phyloP scores from a whole-genome alignment of 176 grass and related monocot species.

The Hyparrhenia diplandra region DNA sequence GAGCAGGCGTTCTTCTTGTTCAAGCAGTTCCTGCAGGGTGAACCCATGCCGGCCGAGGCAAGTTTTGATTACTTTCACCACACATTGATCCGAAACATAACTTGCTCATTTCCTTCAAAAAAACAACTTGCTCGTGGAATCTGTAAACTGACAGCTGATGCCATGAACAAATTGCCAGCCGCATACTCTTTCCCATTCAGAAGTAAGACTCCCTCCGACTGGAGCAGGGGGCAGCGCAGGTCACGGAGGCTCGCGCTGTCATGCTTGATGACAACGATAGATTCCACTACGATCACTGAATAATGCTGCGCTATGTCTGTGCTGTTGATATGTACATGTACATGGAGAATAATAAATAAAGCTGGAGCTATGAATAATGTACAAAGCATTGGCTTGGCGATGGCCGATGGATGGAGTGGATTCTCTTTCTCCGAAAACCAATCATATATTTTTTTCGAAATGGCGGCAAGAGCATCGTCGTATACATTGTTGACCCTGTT shows the following conservation, averaged over 20 bases:
- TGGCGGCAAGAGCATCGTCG: too few species aligned
- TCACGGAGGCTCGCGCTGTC: too few species aligned
- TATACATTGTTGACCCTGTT: too few species aligned
- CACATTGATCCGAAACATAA: not conserved
- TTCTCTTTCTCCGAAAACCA: too few species aligned
- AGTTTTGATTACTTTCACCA: too few species aligned
- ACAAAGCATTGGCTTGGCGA: too few species aligned
- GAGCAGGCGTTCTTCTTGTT: not conserved
- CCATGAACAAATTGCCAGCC: not conserved
- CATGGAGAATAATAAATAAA: not conserved
- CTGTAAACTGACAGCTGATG: not conserved
- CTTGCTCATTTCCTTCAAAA: not conserved
- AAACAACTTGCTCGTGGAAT: not conserved
- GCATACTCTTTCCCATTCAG: not conserved
- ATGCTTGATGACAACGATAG: too few species aligned
- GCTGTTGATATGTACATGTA: not conserved
- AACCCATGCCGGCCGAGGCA: not conserved
- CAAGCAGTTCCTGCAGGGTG: not conserved
- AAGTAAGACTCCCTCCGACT: not conserved
- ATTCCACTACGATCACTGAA: not conserved
- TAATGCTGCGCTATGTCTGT: not conserved
- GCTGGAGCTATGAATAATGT: not conserved
- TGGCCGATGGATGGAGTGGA: too few species aligned
- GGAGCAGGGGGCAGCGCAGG: not conserved
- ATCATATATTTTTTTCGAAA: too few species aligned